Conservation (phyloP, 73 alveolate species). For the Tetrahymena malaccensis region DNA sequence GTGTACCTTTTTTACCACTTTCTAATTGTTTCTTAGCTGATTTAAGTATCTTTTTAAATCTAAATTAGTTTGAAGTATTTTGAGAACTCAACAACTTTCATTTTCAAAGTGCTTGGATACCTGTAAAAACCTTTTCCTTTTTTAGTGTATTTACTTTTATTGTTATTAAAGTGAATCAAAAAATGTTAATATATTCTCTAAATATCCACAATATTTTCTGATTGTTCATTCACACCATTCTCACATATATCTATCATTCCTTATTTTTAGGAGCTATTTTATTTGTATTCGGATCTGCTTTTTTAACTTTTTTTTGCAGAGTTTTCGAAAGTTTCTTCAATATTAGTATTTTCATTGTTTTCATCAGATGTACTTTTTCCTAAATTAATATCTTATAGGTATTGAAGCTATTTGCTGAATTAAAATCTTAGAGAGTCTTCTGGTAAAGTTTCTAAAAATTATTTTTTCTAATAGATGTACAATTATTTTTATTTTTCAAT, state of each 20-base stretch:
- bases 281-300: background rate
- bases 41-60: background rate
- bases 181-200: background rate
- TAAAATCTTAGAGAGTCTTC: background rate
- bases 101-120: background rate
- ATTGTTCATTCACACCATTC: background rate
- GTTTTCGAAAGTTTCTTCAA: background rate
- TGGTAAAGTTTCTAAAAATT: background rate
- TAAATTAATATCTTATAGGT: background rate
- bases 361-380: background rate
- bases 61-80: background rate
- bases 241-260: background rate
- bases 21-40: background rate
- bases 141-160: background rate
- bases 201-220: background rate
- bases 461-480: background rate
- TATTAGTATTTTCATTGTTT: too few species aligned
- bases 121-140: background rate
- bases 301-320: background rate
- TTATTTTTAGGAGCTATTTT: too few species aligned
- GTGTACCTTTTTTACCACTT: background rate
- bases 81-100: background rate
- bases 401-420: background rate
- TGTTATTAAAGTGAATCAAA: background rate
- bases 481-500: background rate